Conservation (phyloP, 83 land plant species). For the Diphasiastrum complanatum region DNA sequence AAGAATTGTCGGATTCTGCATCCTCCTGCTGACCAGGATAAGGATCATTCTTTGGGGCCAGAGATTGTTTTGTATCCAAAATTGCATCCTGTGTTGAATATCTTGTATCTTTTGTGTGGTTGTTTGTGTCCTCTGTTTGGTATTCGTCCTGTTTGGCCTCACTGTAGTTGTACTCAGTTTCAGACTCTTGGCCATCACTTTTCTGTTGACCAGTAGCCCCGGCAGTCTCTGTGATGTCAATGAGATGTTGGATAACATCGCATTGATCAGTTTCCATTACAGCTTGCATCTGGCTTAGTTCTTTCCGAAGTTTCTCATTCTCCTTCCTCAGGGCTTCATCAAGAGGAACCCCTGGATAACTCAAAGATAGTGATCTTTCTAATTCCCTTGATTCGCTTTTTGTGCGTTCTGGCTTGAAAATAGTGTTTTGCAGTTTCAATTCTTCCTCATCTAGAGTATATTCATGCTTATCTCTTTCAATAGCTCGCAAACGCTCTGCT, state of each 20-base stretch:
- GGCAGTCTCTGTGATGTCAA: constrained; percentile 59
- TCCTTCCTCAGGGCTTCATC: constrained; percentile 53
- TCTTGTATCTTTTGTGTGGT: no score
- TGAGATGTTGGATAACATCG: constrained; percentile 58
- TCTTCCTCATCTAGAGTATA: constrained; percentile 83
- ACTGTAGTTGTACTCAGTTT: no score
- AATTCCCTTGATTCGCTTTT: constrained; percentile 32
- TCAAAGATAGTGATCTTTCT: constrained; percentile 46
- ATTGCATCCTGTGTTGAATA: no score
- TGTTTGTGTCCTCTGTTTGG: no score
- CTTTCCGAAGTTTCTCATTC: constrained; percentile 56
- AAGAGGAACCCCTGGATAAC: constrained; percentile 57
- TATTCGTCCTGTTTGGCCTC: no score
- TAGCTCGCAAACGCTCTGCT: constrained; percentile 45
- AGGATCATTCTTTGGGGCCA: no score
- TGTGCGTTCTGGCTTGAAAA: constrained; percentile 47
- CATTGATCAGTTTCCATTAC: constrained; percentile 48
- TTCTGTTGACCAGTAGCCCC: no score
- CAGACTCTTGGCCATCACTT: no score
- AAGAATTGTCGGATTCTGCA: no score
- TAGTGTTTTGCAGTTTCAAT: constrained; percentile 43
- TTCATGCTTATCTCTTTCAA: constrained; percentile 54
- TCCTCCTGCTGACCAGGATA: no score
- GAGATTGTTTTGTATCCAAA: no score
- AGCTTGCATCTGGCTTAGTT: constrained; percentile 46